Base-by-base conservation (phyloP, 345 rosid genomes). In the Eucalyptus cloeziana region DNA sequence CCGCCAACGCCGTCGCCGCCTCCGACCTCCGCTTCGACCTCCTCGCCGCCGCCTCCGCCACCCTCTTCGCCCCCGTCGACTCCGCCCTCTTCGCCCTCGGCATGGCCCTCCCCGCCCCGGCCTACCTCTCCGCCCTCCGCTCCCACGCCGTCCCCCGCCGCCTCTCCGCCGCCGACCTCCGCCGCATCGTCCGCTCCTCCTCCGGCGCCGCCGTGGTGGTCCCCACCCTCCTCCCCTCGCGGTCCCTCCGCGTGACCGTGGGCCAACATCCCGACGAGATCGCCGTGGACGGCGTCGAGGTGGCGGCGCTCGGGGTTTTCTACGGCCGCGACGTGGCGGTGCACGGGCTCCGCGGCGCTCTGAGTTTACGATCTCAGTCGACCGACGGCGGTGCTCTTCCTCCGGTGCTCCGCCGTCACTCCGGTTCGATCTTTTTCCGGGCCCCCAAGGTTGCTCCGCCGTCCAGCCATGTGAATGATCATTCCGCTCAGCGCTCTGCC, bases 101-200 rank as follows among this genome's bases (percentile, higher is more conserved):
- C 91, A 92, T 94, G 94, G 90, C 91, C 88, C 93, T 93, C 79
- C 87, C 93, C 11, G 89, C 92, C 22, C 79, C 90, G 30, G 91
- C 89, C 83, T 93, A 94, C 92, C 83, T 92, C 88, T 90, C 94
- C 58, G 90, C 90, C 8, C 95, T 94, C 91, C 94, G 94, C 25
- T 86, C 90, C 87, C 94, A 94, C 90, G 89, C 88, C 52, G 90
- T 92, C 31, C 94, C 93, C 5, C 85, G 89, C 88, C 94, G 94
- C 88, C 90, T 94, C 89, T 90, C 94, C 27, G 51, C 89, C 88
- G 51, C 91, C 11, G 91, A 89, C 44, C 93, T 94, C 90, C 89
- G 87, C 85, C 91, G 87, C 2, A 91, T 91, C 85, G 90, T 90
- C 27, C 44, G 44, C 79, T 87, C 94, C 60, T 11, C 64, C 31